Base-by-base conservation (phyloP, 73 alveolate species). In the Paramecium sonneborni region DNA sequence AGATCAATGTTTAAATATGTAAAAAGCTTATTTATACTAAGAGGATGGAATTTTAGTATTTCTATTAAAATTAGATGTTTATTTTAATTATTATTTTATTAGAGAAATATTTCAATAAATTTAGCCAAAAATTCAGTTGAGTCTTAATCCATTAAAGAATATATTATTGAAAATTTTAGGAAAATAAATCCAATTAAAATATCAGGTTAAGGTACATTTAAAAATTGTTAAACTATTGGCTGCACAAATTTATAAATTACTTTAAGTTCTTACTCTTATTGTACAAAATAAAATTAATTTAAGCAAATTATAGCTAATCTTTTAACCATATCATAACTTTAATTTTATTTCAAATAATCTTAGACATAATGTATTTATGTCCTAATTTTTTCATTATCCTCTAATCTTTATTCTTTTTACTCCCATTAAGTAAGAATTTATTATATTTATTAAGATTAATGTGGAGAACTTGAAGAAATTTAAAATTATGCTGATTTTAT, bases 371-470 rank as follows among this genome's bases (percentile, higher is more conserved):
- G 15, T 12, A 72, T 35, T 37, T 72, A 18, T 35, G 57, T 20
- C 12, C 57, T 72, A 72, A 72, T 72, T 72, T 72, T 72, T 1
- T 72, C 86, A 35, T 32, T 72, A 41, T 35, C 55, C 35, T 72
- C 86, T 34, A 72, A 37, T 72, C 26, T 72, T 38, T 72, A 72
- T 72, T 72, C 86, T 41, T 35, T 72, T 37, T 34, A 34, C 20
- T 72, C 86, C 86, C 55, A 35, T 72, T 72, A 72, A 35, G 35
- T 21, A 12, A 72, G 52, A 34, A 72, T 72, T 72, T 15, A 32
- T 28, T 72, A 28, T 12, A 72, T 72, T 72, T 72, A 72, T 34
- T 35, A 18, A 9, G 84, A 62, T 62, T 62, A 26, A 62, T 62
- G 84, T 2, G 84, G 84, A 1, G 84, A 62, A 15, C 2, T 30